Conservation (phyloP, 1,284 basidiomycete genomes). For the Phenoliferia sp. region DNA sequence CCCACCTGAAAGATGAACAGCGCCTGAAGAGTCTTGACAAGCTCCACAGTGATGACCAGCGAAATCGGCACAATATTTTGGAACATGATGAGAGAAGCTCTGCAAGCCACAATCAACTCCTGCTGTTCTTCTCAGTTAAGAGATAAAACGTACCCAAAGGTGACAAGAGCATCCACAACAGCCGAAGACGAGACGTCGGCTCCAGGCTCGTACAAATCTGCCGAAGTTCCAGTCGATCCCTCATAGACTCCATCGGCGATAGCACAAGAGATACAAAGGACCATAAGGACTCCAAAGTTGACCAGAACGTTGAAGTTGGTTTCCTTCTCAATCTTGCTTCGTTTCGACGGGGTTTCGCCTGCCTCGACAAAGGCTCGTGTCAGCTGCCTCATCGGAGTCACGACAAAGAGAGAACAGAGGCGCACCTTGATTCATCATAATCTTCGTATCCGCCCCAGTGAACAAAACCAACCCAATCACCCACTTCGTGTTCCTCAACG, state of each 20-base stretch:
- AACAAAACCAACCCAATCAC: conserved; percentile 89
- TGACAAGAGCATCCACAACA: conserved; percentile 75
- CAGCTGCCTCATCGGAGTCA: neutral
- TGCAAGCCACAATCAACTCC: conserved; percentile 6
- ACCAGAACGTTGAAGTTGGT: conserved; percentile 98
- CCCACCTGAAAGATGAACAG: conserved; percentile 76
- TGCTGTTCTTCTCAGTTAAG: too few relatives aligned
- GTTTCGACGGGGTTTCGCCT: conserved; percentile 60
- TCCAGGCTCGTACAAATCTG: conserved; percentile 64
- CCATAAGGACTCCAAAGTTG: conserved; percentile 76
- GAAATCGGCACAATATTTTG: conserved; percentile 98
- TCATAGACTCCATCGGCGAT: conserved; percentile 72
- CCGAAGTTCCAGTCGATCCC: conserved; percentile 59
- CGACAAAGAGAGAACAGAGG: neutral
- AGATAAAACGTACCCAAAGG: conserved; percentile 67
- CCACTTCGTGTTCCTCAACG: conserved; percentile 91
- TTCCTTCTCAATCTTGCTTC: conserved; percentile 93
- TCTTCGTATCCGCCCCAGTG: conserved; percentile 94
- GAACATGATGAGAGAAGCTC: conserved; percentile 76
- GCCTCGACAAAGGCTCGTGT: neutral
- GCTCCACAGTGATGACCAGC: conserved; percentile 94
- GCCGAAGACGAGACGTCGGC: conserved; percentile 59
- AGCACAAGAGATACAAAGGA: conserved; percentile 67
- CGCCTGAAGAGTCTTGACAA: conserved; percentile 95
- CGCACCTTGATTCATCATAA: conserved; percentile 71